Evolutionary conservation across 345 rosid genomes (phyloP), one percentile per base, ranked within the genome.

Genomic region (Populus nigra): DNA sequence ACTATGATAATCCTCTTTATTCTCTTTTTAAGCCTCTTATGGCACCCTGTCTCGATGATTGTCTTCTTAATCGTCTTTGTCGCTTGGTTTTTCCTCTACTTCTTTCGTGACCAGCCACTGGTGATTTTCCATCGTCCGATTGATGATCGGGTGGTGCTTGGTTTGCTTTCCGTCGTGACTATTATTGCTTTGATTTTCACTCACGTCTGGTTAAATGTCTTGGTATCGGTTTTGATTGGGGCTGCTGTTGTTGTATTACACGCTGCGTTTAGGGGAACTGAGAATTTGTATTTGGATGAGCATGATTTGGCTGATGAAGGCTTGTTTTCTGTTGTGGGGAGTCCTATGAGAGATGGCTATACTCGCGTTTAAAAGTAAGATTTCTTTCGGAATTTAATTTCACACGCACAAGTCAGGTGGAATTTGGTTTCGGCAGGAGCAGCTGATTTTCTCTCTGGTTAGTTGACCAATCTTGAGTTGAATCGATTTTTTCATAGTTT

Each of bases 1-100:
- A 68, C 94, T 17, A 82, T 88, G 85, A 57, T 86, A 75, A 72
- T 79, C 79, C 88, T 88, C 69, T 62, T 65, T 22, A 75, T 91
- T 74, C 86, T 91, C 72, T 90, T 91, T 81, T 76, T 87, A 65
- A 89, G 92, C 87, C 91, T 91, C 68, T 82, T 91, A 17, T 91
- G 94, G 94, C 90, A 91, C 67, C 96, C 96, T 2, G 6, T 87
- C 78, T 88, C 94, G 11, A 75, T 91, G 87, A 89, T 91, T 78
- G 90, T 88, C 16, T 90, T 86, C 84, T 59, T 91, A 38, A 62
- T 81, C 71, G 82, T 88, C 68, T 83, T 83, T 80, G 77, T 88
- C 68, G 96, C 86, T 33, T 90, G 96, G 96, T 77, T 82, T 83
- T 89, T 81, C 84, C 90, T 91, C 72, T 91, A 85, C 88, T 86